Percentiles rank a stretch among this genome's conserved stretches.
Evolutionary conservation across 2,329 filamentous ascomycete species (phyloP).

Genomic region (Microcyclospora tardicrescens): DNA sequence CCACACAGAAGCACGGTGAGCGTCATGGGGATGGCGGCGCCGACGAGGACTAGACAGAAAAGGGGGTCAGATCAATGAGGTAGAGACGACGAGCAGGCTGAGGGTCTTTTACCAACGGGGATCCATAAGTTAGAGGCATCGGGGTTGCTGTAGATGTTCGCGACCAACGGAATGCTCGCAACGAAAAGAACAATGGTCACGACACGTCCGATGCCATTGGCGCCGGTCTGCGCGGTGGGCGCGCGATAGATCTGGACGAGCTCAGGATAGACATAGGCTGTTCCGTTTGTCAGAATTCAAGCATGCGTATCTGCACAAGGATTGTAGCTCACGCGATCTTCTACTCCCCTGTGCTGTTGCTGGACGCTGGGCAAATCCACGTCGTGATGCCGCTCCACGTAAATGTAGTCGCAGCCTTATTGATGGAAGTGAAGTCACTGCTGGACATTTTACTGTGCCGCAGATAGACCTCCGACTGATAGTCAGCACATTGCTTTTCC

Average conservation of each 20-base stretch:
- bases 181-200: slow-evolving; percentile 56
- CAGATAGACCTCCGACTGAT: background rate
- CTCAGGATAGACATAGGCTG: slow-evolving; percentile 29
- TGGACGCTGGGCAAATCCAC: background rate
- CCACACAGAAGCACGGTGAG: slow-evolving; percentile 52
- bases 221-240: slow-evolving; percentile 52
- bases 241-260: slow-evolving; percentile 60
- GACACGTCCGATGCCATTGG: slow-evolving; percentile 58
- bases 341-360: background rate
- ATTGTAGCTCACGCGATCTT: slow-evolving; percentile 12
- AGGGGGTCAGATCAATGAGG: background rate
- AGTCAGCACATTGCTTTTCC: background rate
- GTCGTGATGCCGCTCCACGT: background rate
- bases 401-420: background rate
- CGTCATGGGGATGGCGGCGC: slow-evolving; percentile 51
- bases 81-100: background rate
- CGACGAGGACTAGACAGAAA: slow-evolving; percentile 38
- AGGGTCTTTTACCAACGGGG: background rate
- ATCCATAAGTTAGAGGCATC: slow-evolving; percentile 2
- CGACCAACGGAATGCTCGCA: slow-evolving; percentile 48
- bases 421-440: background rate
- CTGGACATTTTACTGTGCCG: slow-evolving; percentile 1
- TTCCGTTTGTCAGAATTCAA: background rate
- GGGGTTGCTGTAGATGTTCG: background rate
- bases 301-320: background rate